phyloP scores from a whole-genome alignment of 306 rosid genomes.

The Lathyrus oleraceus region DNA sequence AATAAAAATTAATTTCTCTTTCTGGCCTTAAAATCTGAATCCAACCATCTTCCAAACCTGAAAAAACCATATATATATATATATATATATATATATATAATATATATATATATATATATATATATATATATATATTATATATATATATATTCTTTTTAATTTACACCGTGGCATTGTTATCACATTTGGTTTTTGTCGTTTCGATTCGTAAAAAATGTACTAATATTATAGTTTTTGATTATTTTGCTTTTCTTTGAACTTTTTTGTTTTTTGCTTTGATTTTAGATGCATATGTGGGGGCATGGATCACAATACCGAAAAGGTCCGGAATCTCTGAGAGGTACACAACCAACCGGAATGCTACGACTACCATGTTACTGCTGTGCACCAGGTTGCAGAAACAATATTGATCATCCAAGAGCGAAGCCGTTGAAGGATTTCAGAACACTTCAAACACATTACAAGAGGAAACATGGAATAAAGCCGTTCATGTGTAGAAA shows the following conservation, averaged over 20 bases:
- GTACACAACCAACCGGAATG: slow-evolving; percentile 98
- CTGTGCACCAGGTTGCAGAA: slow-evolving; percentile 91
- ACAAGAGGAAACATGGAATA: slow-evolving; percentile 94
- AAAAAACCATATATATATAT: too few species aligned
- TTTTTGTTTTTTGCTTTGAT: neutral
- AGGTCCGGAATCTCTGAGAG: slow-evolving; percentile 96
- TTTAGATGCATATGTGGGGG: slow-evolving; percentile 99
- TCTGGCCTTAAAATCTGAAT: slow-evolving; percentile 32
- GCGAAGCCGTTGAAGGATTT: slow-evolving; percentile 90
- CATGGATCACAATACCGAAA: slow-evolving; percentile 97
- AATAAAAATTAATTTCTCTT: slow-evolving; percentile 29
- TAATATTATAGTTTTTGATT: neutral
- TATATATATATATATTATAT: neutral
- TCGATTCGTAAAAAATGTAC: neutral
- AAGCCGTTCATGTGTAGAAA: slow-evolving; percentile 96
- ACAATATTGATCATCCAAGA: slow-evolving; percentile 92
- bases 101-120: too few species aligned
- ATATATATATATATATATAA: neutral
- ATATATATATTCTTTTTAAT: too few species aligned
- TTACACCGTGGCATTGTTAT: neutral
- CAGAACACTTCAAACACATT: slow-evolving; percentile 95
- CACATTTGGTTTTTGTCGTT: neutral
- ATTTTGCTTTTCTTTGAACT: neutral
- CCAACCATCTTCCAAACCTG: slow-evolving; percentile 7
- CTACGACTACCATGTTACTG: slow-evolving; percentile 93